Evolutionary conservation across 106 monocot species (phyloP).

Genomic region (Allium fistulosum): DNA sequence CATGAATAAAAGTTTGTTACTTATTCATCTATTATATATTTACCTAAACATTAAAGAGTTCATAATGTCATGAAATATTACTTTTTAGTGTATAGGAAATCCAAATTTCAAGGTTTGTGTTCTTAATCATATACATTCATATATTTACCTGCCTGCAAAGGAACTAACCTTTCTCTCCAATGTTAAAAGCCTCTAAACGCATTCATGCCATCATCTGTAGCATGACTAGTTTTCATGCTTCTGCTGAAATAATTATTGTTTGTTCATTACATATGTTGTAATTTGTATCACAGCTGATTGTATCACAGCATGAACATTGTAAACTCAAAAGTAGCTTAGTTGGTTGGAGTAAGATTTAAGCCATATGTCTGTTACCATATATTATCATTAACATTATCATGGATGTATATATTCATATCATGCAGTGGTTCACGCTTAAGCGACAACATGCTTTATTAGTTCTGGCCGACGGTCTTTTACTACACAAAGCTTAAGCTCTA

Average conservation of each 20-base stretch:
- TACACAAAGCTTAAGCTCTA: conserved; percentile 50
- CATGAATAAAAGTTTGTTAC: too few relatives aligned
- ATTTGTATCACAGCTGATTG: too few relatives aligned
- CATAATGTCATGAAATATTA: too few relatives aligned
- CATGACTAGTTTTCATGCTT: not conserved
- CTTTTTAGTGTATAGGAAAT: too few relatives aligned
- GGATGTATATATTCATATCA: not conserved
- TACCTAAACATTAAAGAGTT: too few relatives aligned
- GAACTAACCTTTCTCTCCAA: too few relatives aligned
- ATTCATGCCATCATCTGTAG: not conserved
- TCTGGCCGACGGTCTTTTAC: conserved; percentile 50
- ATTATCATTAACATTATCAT: not conserved
- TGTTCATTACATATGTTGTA: not conserved
- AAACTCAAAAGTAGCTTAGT: not conserved
- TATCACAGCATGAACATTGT: not conserved
- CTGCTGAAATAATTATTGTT: not conserved
- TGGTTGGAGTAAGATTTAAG: not conserved
- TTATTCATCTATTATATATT: too few relatives aligned
- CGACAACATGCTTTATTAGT: conserved; percentile 53
- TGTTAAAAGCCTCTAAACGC: too few relatives aligned
- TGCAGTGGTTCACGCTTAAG: conserved; percentile 67
- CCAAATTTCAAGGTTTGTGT: too few relatives aligned
- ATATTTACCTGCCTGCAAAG: too few relatives aligned
- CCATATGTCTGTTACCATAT: not conserved
- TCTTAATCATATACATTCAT: too few relatives aligned